phyloP scores from a whole-genome alignment of 768 basidiomycete genomes.

The Nidularia sp. region DNA sequence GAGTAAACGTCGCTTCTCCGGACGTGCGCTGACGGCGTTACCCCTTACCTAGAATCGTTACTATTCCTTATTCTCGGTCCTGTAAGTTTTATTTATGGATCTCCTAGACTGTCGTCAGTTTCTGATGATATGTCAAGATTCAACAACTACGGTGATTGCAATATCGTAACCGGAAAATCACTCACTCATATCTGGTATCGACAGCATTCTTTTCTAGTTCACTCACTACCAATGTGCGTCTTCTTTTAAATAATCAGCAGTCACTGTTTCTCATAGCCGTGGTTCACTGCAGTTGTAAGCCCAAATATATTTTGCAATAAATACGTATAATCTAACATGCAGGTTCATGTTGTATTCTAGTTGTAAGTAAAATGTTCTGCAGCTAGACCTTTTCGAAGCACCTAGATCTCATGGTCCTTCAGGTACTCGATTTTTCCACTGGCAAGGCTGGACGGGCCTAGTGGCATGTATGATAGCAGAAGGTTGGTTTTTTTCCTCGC shows the following conservation, averaged over 20 bases:
- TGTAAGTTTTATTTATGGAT: slow-evolving; percentile 30
- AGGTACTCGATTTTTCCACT: slow-evolving; percentile 46
- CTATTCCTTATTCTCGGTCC: slow-evolving; percentile 43
- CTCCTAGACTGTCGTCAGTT: background rate
- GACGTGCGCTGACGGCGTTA: background rate
- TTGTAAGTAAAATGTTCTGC: slow-evolving; percentile 19
- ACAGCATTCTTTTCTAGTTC: slow-evolving; percentile 33
- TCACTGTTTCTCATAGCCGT: slow-evolving; percentile 1
- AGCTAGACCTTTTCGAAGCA: background rate
- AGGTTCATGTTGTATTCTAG: slow-evolving; percentile 8
- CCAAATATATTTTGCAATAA: too few relatives aligned
- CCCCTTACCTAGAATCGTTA: slow-evolving; percentile 47
- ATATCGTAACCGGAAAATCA: background rate
- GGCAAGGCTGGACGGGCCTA: slow-evolving; percentile 62
- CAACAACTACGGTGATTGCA: slow-evolving; percentile 47
- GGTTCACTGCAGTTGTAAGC: slow-evolving; percentile 25
- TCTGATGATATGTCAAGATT: slow-evolving; percentile 24
- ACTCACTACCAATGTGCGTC: slow-evolving; percentile 34
- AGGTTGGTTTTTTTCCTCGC: slow-evolving; percentile 25
- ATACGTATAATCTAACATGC: too few relatives aligned
- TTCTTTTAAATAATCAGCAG: background rate
- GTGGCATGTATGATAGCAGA: slow-evolving; percentile 51
- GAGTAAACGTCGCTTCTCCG: background rate
- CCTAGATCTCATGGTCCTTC: background rate
- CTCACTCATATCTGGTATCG: slow-evolving; percentile 1